phyloP scores from a whole-genome alignment of 1,284 basidiomycete genomes.

The Fistulina hepatica region DNA sequence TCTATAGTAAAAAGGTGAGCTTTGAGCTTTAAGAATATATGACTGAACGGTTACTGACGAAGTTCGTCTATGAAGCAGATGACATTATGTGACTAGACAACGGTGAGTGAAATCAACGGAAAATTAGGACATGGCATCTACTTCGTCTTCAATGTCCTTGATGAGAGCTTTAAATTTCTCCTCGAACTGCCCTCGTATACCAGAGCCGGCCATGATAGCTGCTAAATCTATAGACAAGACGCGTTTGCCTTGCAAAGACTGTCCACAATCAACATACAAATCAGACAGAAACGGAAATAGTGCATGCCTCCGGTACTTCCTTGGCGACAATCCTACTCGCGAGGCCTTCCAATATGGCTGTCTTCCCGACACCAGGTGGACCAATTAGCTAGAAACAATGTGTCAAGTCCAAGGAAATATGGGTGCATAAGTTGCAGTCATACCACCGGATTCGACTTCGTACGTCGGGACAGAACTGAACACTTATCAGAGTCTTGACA shows the following conservation, averaged over 20 bases:
- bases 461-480: slow-evolving; percentile 64
- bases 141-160: slow-evolving; percentile 79
- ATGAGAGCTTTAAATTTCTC: slow-evolving; percentile 85
- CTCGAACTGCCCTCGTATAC: slow-evolving; percentile 85
- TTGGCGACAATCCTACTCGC: slow-evolving; percentile 82
- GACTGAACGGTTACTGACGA: slow-evolving; percentile 38
- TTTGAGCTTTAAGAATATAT: background rate
- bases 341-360: slow-evolving; percentile 86
- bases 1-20: slow-evolving; percentile 31
- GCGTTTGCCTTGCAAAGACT: slow-evolving; percentile 76
- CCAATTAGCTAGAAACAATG: slow-evolving; percentile 47
- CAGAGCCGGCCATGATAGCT: slow-evolving; percentile 77
- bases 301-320: slow-evolving; percentile 79
- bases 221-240: slow-evolving; percentile 77
- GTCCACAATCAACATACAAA: background rate
- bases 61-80: slow-evolving; percentile 93
- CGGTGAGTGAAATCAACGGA: slow-evolving; percentile 3
- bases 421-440: slow-evolving; percentile 15
- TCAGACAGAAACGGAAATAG: background rate
- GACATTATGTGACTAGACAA: slow-evolving; percentile 45
- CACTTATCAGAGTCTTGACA: slow-evolving; percentile 12
- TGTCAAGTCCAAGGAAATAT: slow-evolving; percentile 2
- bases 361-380: slow-evolving; percentile 87
- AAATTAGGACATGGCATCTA: slow-evolving; percentile 20
- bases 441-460: slow-evolving; percentile 84